These are phyloP conservation scores for Dioscorea dumetorum DNA, from an alignment of 106 monocot species.

Conservation along the genomic window DNA sequence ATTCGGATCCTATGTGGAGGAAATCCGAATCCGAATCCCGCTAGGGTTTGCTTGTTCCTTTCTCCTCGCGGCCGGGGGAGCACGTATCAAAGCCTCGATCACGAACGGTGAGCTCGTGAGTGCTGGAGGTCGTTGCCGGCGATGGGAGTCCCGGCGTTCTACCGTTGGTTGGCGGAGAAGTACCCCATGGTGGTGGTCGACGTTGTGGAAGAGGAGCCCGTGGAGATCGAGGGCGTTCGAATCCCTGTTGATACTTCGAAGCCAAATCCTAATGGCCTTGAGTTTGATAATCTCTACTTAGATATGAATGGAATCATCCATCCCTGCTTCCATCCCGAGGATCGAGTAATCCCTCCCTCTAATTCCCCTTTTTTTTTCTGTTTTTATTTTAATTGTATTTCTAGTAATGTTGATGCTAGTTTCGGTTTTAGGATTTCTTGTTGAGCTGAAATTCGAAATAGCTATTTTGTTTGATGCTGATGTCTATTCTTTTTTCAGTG, in stretches of 20 bases:
- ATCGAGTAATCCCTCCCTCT: conserved; percentile 48
- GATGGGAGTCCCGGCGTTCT: conserved; percentile 96
- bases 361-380: background rate
- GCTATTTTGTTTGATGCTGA: too few relatives aligned
- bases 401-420: too few relatives aligned
- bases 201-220: conserved; percentile 80
- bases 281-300: conserved; percentile 84
- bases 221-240: conserved; percentile 66
- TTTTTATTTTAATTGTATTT: background rate
- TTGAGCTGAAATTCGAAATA: too few relatives aligned
- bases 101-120: too few relatives aligned
- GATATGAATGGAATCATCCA: conserved; percentile 99
- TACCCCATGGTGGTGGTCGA: conserved; percentile 96
- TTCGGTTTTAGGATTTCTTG: too few relatives aligned
- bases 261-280: conserved; percentile 80
- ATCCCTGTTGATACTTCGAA: conserved; percentile 85
- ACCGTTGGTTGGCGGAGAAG: conserved; percentile 98
- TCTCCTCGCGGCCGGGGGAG: too few relatives aligned
- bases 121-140: too few relatives aligned
- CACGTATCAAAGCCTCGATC: too few relatives aligned
- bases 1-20: too few relatives aligned
- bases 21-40: too few relatives aligned
- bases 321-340: conserved; percentile 94
- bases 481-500: too few relatives aligned
- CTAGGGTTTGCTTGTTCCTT: too few relatives aligned